phyloP scores from a whole-genome alignment of 352 stramenopile genomes.

The Aphanomyces invadans region DNA sequence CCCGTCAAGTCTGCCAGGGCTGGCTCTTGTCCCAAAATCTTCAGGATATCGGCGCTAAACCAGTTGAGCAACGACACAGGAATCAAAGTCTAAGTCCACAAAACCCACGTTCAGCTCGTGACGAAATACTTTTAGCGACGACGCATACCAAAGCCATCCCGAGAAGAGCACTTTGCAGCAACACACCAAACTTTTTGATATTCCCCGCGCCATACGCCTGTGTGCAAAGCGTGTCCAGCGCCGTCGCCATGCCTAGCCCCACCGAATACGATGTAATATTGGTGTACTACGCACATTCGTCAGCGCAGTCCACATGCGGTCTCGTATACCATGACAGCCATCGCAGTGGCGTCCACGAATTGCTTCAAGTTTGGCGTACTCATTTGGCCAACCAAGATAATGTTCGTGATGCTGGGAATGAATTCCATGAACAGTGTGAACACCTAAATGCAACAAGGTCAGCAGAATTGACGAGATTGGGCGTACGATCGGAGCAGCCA shows the following conservation, averaged over 20 bases:
- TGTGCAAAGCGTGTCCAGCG: conserved; percentile 47
- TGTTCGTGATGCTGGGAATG: conserved; percentile 46
- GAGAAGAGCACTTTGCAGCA: conserved; percentile 59
- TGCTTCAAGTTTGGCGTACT: conserved; percentile 44
- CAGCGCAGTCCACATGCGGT: neutral
- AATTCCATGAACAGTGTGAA: conserved; percentile 40
- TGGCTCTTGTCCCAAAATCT: conserved; percentile 37
- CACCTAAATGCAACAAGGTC: conserved; percentile 6
- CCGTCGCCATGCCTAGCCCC: conserved; percentile 42
- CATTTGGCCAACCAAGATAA: conserved; percentile 55
- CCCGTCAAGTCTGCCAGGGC: conserved; percentile 59
- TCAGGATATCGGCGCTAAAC: conserved; percentile 41
- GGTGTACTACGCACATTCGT: conserved; percentile 34
- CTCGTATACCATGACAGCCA: conserved; percentile 51
- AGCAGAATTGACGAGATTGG: neutral
- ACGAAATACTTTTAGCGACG: neutral
- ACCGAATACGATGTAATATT: conserved; percentile 63
- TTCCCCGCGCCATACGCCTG: conserved; percentile 56
- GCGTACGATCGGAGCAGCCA: conserved; percentile 6
- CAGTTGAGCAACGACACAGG: conserved; percentile 55
- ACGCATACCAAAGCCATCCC: conserved; percentile 37
- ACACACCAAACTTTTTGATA: conserved; percentile 63
- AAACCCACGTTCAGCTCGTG: neutral
- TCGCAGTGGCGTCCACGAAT: conserved; percentile 54
- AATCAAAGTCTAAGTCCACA: conserved; percentile 27